Percentiles rank a stretch among this genome's conserved stretches.
These are phyloP conservation scores for Penicillium daleae DNA, from an alignment of 495 filamentous ascomycete genomes.

Conservation along the genomic window DNA sequence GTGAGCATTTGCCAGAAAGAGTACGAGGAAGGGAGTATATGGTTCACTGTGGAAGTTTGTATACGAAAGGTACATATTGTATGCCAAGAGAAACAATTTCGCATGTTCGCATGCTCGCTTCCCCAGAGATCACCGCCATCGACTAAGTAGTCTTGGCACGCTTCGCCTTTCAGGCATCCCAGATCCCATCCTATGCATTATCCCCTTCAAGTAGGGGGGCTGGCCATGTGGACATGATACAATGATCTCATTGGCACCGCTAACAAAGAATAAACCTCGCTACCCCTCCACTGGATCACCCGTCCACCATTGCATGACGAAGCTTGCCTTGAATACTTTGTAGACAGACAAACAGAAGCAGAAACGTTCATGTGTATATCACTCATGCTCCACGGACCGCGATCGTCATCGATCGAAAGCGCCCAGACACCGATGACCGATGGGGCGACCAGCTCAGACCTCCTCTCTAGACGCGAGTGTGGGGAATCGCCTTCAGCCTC, in stretches of 20 bases:
- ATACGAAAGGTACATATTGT: neutral
- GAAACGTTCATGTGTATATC: neutral
- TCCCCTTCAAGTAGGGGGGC: neutral
- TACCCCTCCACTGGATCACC: neutral
- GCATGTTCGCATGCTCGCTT: neutral
- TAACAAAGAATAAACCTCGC: neutral
- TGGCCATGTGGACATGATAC: conserved; percentile 6
- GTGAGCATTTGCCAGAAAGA: neutral
- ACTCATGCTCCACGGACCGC: neutral
- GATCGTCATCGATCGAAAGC: conserved; percentile 2
- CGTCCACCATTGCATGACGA: neutral
- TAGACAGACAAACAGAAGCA: neutral
- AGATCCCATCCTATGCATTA: neutral
- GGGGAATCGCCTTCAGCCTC: conserved; percentile 18
- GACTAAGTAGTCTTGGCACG: neutral
- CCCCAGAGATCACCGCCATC: conserved; percentile 1
- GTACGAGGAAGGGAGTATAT: neutral
- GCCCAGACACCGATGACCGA: neutral
- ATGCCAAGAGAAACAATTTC: neutral
- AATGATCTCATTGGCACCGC: conserved; percentile 1
- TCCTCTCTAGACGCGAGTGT: conserved; percentile 14
- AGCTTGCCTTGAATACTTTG: neutral
- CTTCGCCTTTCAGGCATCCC: neutral
- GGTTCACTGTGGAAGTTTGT: neutral
- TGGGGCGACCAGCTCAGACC: conserved; percentile 7